Base-by-base conservation (phyloP, 306 rosid species). In the Acacia crassicarpa region DNA sequence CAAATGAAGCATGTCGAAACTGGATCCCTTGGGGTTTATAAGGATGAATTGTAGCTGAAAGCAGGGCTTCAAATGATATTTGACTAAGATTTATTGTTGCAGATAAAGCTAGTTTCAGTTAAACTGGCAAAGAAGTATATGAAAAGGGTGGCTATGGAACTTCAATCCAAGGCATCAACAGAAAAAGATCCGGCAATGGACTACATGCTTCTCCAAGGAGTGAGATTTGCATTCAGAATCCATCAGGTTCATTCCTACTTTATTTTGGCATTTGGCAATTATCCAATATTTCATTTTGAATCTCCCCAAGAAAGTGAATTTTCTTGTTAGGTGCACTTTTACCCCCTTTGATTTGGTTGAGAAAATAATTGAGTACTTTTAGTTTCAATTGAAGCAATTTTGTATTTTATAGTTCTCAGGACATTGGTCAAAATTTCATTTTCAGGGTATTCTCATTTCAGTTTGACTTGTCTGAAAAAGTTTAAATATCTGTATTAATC, bases 151-250 rank as follows among this genome's bases (percentile, higher is more conserved):
- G 99, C 99, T 27, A 87, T 89, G 97, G 99, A 95, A 76, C 96
- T 95, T 84, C 99, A 95, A 75, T 88, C 86, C 67, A 95, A 92
- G 89, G 92, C 96, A 54, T 86, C 96, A 80, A 54, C 83, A 41
- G 99, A 93, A 74, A 95, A 95, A 88, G 99, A 95, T 83, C 97
- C 98, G 58, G 98, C 97, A 22, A 93, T 95, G 98, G 98, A 95
- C 86, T 95, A 95, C 84, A 91, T 95, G 97, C 91, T 95, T 76
- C 99, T 95, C 75, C 99, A 95, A 86, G 99, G 99, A 87, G 99
- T 95, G 86, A 90, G 99, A 92, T 95, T 93, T 88, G 99, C 99
- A 67, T 95, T 95, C 84, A 89, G 99, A 87, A 92, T 95, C 78
- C 99, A 95, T 85, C 99, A 95, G 99, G 99, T 93, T 58, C 56